A percentile compares a stretch with the other conserved stretches of the same genome.
These are phyloP conservation scores for Metarhizium guizhouense DNA, from an alignment of 2,329 filamentous ascomycete species.

Conservation along the genomic window DNA sequence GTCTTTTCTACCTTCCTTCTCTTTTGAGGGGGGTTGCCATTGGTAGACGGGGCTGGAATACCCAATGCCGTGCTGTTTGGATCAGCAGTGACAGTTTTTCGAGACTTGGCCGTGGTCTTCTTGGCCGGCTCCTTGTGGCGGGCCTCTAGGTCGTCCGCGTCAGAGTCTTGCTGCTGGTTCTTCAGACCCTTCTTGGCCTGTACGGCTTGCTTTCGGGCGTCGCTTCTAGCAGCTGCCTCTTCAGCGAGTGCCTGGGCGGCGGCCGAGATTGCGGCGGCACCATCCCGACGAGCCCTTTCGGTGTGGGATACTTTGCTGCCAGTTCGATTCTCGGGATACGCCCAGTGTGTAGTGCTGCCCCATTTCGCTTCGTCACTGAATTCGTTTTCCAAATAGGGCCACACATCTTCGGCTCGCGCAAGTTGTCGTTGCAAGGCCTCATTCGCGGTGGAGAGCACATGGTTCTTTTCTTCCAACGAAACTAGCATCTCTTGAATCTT, in stretches of 20 bases:
- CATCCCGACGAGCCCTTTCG: constrained; percentile 70
- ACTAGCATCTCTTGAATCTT: constrained; percentile 79
- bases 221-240: constrained; percentile 76
- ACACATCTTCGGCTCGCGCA: constrained; percentile 75
- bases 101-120: constrained; percentile 51
- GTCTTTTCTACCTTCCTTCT: constrained; percentile 73
- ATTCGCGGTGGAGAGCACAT: constrained; percentile 87
- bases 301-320: constrained; percentile 51
- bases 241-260: constrained; percentile 70
- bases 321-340: constrained; percentile 78
- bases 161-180: constrained; percentile 62
- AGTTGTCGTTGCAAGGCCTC: constrained; percentile 82
- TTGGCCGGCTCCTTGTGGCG: constrained; percentile 46
- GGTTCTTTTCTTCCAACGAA: constrained; percentile 94
- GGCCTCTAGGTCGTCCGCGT: constrained; percentile 62
- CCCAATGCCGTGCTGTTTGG: constrained; percentile 50
- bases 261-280: constrained; percentile 67
- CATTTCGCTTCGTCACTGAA: constrained; percentile 92
- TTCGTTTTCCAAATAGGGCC: constrained; percentile 76
- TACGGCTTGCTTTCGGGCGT: constrained; percentile 74
- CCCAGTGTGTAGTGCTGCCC: constrained; percentile 90
- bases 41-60: constrained; percentile 48
- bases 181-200: constrained; percentile 66
- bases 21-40: constrained; percentile 55
- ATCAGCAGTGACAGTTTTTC: constrained; percentile 53